Conservation (phyloP, 2,329 filamentous ascomycete species). For the Rutstroemia sp. region DNA sequence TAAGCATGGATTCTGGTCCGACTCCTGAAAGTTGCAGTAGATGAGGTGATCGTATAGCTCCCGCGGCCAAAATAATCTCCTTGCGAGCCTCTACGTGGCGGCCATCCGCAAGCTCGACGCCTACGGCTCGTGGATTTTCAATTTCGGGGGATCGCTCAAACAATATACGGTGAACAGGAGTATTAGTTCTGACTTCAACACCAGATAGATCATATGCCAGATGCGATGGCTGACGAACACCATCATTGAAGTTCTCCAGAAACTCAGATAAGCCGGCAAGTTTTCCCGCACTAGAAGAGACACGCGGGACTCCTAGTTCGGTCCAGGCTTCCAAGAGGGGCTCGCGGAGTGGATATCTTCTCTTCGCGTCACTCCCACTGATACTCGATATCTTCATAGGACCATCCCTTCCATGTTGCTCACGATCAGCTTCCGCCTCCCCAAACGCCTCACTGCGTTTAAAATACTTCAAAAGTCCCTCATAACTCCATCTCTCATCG, state of each 20-base stretch:
- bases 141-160: conserved; percentile 9
- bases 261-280: conserved; percentile 27
- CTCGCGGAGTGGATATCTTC: conserved; percentile 34
- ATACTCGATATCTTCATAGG: conserved; percentile 23
- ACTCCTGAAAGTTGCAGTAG: background rate
- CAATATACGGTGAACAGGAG: conserved; percentile 20
- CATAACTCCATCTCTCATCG: conserved; percentile 39
- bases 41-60: background rate
- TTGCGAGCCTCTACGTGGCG: background rate
- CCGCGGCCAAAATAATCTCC: background rate
- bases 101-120: conserved; percentile 11
- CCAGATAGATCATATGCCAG: conserved; percentile 22
- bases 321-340: conserved; percentile 34
- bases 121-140: conserved; percentile 1
- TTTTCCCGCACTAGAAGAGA: conserved; percentile 22
- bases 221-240: conserved; percentile 25
- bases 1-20: background rate
- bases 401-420: conserved; percentile 26
- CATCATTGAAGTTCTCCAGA: conserved; percentile 27
- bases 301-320: conserved; percentile 27
- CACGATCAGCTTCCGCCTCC: background rate
- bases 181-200: conserved; percentile 24
- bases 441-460: conserved; percentile 32
- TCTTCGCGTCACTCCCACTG: conserved; percentile 21
- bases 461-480: conserved; percentile 40